Base-by-base conservation (phyloP, 2,329 filamentous ascomycete genomes). In the Lojkania enalia region DNA sequence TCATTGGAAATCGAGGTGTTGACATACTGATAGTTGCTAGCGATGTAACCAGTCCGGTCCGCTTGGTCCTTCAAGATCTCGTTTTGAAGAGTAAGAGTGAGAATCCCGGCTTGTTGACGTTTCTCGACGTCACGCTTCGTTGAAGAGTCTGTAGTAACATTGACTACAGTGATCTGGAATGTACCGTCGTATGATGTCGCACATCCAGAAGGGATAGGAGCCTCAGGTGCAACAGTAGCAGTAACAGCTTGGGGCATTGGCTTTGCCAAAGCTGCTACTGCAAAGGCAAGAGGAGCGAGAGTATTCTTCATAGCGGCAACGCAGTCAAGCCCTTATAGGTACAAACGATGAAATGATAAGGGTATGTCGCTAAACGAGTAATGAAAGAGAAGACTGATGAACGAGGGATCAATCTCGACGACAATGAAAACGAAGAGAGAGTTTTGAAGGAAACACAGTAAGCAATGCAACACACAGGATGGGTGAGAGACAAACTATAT, bases 11-110 rank as follows among this genome's bases (percentile, higher is more conserved):
- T n/a, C n/a, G n/a, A n/a, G n/a, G 30, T 11, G 30, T 19, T 44
- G 35, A 48, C 63, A 39, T 52, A 68, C 72, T 95, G 90, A 69
- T 79, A 82, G 79, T 92, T 94, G 67, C 81, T 74, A 12, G 86
- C 88, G 58, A 95, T 88, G 72, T 90, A 90, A 4, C 87, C 89
- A 29, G 78, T 88, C 51, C 89, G 85, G 37, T 76, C 78, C 50
- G 83, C 67, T 30, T 77, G 71, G 55, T 95, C 89, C 27, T 71
- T 82, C 46, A 92, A 76, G 29, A 84, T 67, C 49, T 87, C 84
- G 44, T 84, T 73, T 20, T 74, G 57, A 33, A 95, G 80, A 9
- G 73, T 80, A 47, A 89, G 66, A 14, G 80, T 78, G 14, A 94
- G 78, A 27, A 78, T 72, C 3, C 63, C 63, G 40, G 57, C 41